Evolutionary conservation across 2,329 filamentous ascomycete species (phyloP).

Genomic region (Calonectria montana): DNA sequence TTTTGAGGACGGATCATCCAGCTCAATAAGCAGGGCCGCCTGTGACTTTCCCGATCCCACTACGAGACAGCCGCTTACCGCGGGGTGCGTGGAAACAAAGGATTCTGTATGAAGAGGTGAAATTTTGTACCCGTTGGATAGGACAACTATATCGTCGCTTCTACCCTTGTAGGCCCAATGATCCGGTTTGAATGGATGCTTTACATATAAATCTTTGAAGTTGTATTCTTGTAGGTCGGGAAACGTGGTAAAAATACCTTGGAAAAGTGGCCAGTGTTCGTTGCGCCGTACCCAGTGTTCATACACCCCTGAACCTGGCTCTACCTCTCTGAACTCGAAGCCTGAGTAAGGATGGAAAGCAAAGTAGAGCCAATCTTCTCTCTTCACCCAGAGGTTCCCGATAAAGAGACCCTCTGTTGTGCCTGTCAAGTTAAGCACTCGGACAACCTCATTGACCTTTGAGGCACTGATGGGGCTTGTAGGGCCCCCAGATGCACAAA

Average conservation of each 20-base stretch:
- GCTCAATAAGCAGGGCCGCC: constrained; percentile 42
- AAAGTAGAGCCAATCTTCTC: constrained; percentile 48
- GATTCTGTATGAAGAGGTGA: constrained; percentile 45
- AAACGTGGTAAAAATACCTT: constrained; percentile 50
- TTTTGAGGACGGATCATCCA: constrained; percentile 34
- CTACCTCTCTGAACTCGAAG: constrained; percentile 48
- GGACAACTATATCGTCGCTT: constrained; percentile 44
- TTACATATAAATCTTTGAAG: constrained; percentile 45
- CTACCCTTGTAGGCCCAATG: constrained; percentile 46
- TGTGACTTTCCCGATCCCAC: constrained; percentile 41
- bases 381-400: constrained; percentile 42
- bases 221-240: constrained; percentile 40
- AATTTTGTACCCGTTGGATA: constrained; percentile 48
- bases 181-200: constrained; percentile 41
- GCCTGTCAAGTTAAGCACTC: constrained; percentile 48
- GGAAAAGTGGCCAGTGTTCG: constrained; percentile 43
- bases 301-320: constrained; percentile 39
- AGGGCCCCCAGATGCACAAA: constrained; percentile 51
- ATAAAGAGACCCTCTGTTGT: constrained; percentile 51
- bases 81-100: constrained; percentile 38
- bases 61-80: constrained; percentile 40
- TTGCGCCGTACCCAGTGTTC: constrained; percentile 49
- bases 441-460: constrained; percentile 46
- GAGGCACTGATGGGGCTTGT: constrained; percentile 40
- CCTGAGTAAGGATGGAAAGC: constrained; percentile 48